Conservation (phyloP, 78 protist genomes). For the Paulinella micropora region DNA sequence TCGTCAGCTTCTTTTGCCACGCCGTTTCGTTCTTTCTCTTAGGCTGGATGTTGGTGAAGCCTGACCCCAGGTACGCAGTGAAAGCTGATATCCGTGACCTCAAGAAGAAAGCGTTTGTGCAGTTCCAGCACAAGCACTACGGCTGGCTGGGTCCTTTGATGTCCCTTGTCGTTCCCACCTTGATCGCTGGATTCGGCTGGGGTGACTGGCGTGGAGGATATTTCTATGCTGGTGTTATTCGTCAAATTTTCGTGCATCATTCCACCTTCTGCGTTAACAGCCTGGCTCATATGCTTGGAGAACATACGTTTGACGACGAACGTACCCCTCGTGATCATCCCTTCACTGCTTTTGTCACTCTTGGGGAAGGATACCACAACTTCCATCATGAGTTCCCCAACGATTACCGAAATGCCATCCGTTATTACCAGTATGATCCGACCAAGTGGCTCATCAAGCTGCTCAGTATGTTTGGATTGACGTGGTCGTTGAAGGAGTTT, state of each 20-base stretch:
- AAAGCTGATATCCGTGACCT: slow-evolving; percentile 16
- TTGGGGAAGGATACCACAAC: slow-evolving; percentile 39
- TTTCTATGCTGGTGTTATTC: slow-evolving; percentile 15
- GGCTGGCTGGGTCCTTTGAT: not conserved
- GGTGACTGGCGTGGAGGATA: slow-evolving; percentile 11
- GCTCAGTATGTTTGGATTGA: not conserved
- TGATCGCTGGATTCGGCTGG: not conserved
- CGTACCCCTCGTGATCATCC: slow-evolving; percentile 5
- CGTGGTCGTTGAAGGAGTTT: too few species aligned
- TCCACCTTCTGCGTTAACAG: slow-evolving; percentile 24
- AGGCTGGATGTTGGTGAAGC: not conserved
- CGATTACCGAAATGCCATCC: slow-evolving; percentile 15
- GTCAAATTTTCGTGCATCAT: slow-evolving; percentile 15
- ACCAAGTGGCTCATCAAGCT: slow-evolving; percentile 14
- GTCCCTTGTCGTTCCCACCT: slow-evolving; percentile 8
- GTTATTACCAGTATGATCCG: slow-evolving; percentile 15
- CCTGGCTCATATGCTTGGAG: slow-evolving; percentile 23
- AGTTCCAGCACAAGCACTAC: not conserved
- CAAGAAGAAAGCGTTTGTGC: not conserved
- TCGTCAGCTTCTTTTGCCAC: too few species aligned
- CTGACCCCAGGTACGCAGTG: not conserved
- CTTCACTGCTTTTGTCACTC: not conserved
- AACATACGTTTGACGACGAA: slow-evolving; percentile 6
- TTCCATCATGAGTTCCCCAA: slow-evolving; percentile 28
- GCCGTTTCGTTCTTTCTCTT: too few species aligned